Evolutionary conservation across 2,329 filamentous ascomycete genomes (phyloP), one percentile per base, ranked within the genome.

Genomic region (Stenocarpella maydis): DNA sequence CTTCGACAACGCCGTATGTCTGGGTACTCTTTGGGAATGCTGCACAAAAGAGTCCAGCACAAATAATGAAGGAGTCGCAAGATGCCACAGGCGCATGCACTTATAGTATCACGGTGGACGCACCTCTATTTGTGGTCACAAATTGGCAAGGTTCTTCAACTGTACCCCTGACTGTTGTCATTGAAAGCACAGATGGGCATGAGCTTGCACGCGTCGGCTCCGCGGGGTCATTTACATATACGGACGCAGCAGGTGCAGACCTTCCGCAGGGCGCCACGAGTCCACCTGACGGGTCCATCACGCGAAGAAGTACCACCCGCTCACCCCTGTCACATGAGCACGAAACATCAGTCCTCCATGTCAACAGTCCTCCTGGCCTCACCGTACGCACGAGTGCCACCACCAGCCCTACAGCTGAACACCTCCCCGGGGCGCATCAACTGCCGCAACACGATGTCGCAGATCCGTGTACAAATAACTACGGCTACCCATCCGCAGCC

Each of bases 31-130:
- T 97, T 79, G 94, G 93, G n/a, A 85, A 87, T 26, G 67, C 69
- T 10, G 61, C 58, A n/a, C 88, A 92, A 75, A 90, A 90, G 78
- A 91, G 90, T 78, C 84, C 88, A 67, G 90, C 90, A 69, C 86
- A 90, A 68, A 84, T 94, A 28, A 85, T 88, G 54, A 90, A 91
- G 77, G 82, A 82, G 77, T 85, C 80, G 74, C 88, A 83, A 81
- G 87, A 90, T 71, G 80, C 78, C 66, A 81, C 87, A 73, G 87
- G 88, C 24, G 83, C 81, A 67, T 92, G 88, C 77, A 87, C 90
- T 72, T 97, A 96, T 79, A 86, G 87, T 37, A 85, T 97, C 74
- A 88, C 87, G 54, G 88, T 90, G 49, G 90, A 93, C 68, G 92
- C 91, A 39, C 95, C 95, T 55, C 86, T 85, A 72, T 80, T 83